Evolutionary conservation across 192 early-diverging fungal genomes (phyloP), one percentile per base, ranked within the genome.

Genomic region (Paraglomus occultum): DNA sequence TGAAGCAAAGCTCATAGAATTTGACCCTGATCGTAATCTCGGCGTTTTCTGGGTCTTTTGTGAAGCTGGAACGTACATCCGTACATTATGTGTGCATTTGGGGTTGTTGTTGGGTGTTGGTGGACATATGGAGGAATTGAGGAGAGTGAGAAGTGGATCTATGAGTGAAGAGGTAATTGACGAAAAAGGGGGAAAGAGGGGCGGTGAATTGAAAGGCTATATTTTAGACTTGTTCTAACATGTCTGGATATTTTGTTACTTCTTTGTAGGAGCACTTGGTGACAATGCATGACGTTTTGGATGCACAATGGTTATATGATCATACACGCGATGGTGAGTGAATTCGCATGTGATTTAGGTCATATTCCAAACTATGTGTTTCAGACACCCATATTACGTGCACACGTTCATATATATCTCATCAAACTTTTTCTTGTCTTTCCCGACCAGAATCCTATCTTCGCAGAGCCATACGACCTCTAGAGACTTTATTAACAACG

Each of bases 61-160:
- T 82, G 97, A 99, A 86, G 97, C 97, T 59, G 97, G 97, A 67
- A 99, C 97, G 12, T 99, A 99, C 76, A 95, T 99, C 80, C 92
- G 97, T 84, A 99, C 97, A n/a, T 79, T 99, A 62, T 99, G 97
- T 78, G 95, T 98, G 39, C 97, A 99, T 78, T 77, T 99, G 80
- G 97, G 97, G 73, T 83, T 99, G 9, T 80, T 99, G 62, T 83
- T 99, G 55, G 93, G 92, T 57, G 93, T 92, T 61, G 97, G 97
- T 74, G 97, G 95, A 15, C 97, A 99, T 74, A 99, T 99, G 97
- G 94, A 97, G 84, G 97, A 99, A 82, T 90, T 99, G 63, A 88
- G 97, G 64, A 89, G 97, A 79, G 95, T 99, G 51, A 88, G 97
- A 44, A 95, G 93, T 53, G 97, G 97, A 51, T 90, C 91, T 44